Base-by-base conservation (phyloP, 1,284 basidiomycete genomes). In the Cryptococcus sp. region DNA sequence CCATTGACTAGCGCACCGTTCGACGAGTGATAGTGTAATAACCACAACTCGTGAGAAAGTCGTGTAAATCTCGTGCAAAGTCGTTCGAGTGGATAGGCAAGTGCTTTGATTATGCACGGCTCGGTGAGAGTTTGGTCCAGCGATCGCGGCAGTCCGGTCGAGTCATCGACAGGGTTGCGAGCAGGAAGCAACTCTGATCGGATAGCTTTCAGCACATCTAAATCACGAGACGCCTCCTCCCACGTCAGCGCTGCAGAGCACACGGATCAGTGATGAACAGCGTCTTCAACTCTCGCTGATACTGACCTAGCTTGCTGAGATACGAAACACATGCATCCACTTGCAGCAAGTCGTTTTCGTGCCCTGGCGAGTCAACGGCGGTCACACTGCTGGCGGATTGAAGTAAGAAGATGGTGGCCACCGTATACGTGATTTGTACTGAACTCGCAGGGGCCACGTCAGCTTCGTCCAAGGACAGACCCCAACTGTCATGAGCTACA, bases 381-480 rank as follows among this genome's bases (percentile, higher is more conserved):
- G 45, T 39, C 45, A 22, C 41, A 35, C 20, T 55, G 56, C 17
- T 57, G 49, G 60, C 61, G 20, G 58, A 51, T 43, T 30, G 45
- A n/a, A 63, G 41, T 22, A 63, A 43, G 47, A 60, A 60, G 27
- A 63, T 51, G 13, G 61, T 63, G 11, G 58, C 49, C 16, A 51
- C 49, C 35, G 50, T 53, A 49, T 57, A 63, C 6, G 48, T 54
- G 41, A 57, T 50, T 35, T 35, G 30, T 10, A 35, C 30, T 35
- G 10, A 13, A 35, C 13, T 35, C 30, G 30, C 30, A 4, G 13
- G 13, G 30, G 25, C 45, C 43, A 42, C 40, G 16, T 30, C 41
- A 49, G 35, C 17, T 41, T 47, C 39, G 41, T 45, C n/a, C 16
- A 38, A 20, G 6, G 42, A 3, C 35, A 22, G 27, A 22, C 16